These are phyloP conservation scores for Nannochloris sp. DNA, from an alignment of 139 green algal genomes.

Conservation along the genomic window DNA sequence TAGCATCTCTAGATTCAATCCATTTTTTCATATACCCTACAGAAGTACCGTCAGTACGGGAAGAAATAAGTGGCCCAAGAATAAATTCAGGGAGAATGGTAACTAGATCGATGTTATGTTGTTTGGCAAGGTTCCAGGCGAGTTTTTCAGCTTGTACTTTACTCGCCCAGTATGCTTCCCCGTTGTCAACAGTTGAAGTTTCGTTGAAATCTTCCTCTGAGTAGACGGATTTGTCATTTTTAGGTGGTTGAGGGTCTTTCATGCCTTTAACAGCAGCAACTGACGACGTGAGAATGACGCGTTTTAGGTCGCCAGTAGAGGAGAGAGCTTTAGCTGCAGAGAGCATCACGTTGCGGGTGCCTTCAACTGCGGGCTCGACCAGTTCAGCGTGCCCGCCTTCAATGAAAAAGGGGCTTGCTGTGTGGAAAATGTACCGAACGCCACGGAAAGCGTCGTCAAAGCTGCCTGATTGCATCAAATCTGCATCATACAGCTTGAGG, in stretches of 20 bases:
- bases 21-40: constrained; percentile 40
- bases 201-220: constrained; percentile 72
- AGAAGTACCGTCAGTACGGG: constrained; percentile 11
- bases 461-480: constrained; percentile 28
- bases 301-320: constrained; percentile 35
- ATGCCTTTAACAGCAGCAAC: constrained; percentile 46
- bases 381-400: constrained; percentile 42
- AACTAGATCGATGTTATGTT: constrained; percentile 51
- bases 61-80: constrained; percentile 48
- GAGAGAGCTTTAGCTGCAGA: constrained; percentile 37
- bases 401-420: constrained; percentile 62
- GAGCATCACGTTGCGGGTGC: constrained; percentile 51
- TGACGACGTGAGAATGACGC: constrained; percentile 61
- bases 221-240: constrained; percentile 32
- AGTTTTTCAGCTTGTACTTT: constrained; percentile 63
- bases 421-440: constrained; percentile 64
- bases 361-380: constrained; percentile 53
- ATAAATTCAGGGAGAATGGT: constrained; percentile 69
- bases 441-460: constrained; percentile 36
- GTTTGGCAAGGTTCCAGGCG: constrained; percentile 46
- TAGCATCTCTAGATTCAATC: constrained; percentile 27
- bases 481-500: constrained; percentile 37
- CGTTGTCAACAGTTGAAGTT: constrained; percentile 38
- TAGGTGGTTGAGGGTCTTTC: constrained; percentile 32
- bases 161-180: constrained; percentile 63